Base-by-base conservation (phyloP, 2,329 filamentous ascomycete species). In the Trichoderma koningii region DNA sequence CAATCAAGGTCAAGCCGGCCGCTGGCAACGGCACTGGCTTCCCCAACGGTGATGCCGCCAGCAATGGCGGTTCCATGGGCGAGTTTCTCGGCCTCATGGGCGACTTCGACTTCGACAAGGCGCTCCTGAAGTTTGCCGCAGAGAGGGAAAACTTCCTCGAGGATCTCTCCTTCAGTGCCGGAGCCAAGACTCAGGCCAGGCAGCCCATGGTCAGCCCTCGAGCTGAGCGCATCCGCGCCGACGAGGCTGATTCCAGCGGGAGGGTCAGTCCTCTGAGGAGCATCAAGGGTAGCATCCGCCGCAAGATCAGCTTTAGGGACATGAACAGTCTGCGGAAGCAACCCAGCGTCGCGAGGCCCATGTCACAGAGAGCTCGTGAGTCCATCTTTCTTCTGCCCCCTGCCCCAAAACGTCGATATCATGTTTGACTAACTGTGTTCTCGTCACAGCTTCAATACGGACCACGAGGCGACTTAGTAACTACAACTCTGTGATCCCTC, bases 401-500 rank as follows among this genome's bases (percentile, higher is more conserved):
- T 57, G 21, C 50, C 23, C 17, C 28, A 17, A n/a, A 15, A 44
- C 23, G 23, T 21, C 10, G 7, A 17, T 14, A 9, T 1, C 38
- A 12, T n/a, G 34, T 45, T 64, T 65, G 45, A 65, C 26, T n/a
- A 48, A 65, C 26, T 23, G 15, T 17, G 45, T 14, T 14, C 14
- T 23, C 30, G n/a, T 50, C 17, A 34, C 82, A 85, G 85, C 84
- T 66, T 87, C 85, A 52, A 79, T 87, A 68, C 89, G 93, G 71
- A 97, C 93, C 5, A 89, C 93, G 44, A 95, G 88, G 78, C 87
- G 95, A 71, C 81, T 98, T 69, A 98, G 94, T 77, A 96, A 96
- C 75, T 99, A 99, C 78, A 98, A 98, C 76, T 97, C 95, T 1
- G 95, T 99, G 60, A 98, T 99, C 62, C 95, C 95, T 15, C 88